A percentile compares a stretch with the other conserved stretches of the same genome.
Evolutionary conservation across 2,329 filamentous ascomycete genomes (phyloP).

Genomic region (Thielaviopsis populi): DNA sequence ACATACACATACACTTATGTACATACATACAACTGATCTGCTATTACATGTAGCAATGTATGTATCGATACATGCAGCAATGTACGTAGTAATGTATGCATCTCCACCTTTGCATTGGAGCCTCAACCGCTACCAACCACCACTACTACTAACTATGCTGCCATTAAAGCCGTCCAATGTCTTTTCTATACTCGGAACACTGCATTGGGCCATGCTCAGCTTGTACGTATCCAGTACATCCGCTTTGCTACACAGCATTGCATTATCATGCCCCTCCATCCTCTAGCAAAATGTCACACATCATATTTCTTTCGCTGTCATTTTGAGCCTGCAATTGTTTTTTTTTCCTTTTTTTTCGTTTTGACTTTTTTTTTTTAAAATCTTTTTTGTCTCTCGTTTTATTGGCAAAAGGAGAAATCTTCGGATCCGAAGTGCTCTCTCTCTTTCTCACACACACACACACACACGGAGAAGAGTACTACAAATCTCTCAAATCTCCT

Average conservation of each 20-base stretch:
- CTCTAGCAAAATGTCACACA: background rate
- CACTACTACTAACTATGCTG: too few species aligned
- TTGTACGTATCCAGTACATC: background rate
- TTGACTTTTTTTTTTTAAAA: background rate
- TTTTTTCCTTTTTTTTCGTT: background rate
- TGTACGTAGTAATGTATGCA: too few species aligned
- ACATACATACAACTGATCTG: background rate
- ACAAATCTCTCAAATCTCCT: background rate
- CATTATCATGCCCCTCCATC: background rate
- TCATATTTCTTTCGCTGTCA: background rate
- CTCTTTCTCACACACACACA: too few species aligned
- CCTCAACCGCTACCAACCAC: background rate
- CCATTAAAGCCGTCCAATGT: background rate
- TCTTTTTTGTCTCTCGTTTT: background rate
- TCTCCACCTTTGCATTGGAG: background rate
- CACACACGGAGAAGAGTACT: background rate
- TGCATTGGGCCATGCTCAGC: background rate
- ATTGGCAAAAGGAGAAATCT: background rate
- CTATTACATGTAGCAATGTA: too few species aligned
- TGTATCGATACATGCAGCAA: too few species aligned
- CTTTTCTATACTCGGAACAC: background rate
- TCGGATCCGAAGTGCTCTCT: background rate
- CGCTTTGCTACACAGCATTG: background rate
- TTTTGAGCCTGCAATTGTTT: background rate
- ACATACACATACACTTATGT: background rate